Base-by-base conservation (phyloP, 805 yeast species). In the Barnettozyma wickerhamii region DNA sequence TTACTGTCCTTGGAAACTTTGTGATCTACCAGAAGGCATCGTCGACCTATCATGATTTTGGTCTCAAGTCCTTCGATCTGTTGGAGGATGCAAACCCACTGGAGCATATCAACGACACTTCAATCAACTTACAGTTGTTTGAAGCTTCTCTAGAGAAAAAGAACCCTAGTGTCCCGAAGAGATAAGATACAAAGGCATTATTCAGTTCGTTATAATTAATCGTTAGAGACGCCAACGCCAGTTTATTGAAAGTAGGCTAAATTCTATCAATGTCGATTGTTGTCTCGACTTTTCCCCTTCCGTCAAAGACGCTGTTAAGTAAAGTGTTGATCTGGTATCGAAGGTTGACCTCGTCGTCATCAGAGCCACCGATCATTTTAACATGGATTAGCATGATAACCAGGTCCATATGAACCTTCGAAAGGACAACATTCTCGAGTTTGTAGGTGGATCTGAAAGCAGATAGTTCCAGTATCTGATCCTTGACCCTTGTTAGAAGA, bases 351-450 rank as follows among this genome's bases (percentile, higher is more conserved):
- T 84, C 91, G 34, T 83, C 89, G 41, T 82, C 86, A 46, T 76
- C 77, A 4, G 84, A 75, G 1, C 81, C 84, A n/a, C 90, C 90
- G 35, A 64, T 60, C 83, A 84, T 78, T 17, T 58, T 60, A 4
- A 84, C 49, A 41, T 66, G 71, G 14, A 81, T 46, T 4, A 86
- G 71, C 2, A 81, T 75, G 19, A 84, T 69, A 49, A 71, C 77
- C 4, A 81, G 62, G 43, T 71, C 72, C 54, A 78, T 76, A 55
- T 80, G 84, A 29, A 82, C 80, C 49, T 81, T 78, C 4, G 84
- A 71, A 6, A 84, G 63, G 37, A 75, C 64, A 7, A 84, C 41
- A 33, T 65, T 51, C 57, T 66, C 66, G 13, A 84, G 55, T 6
- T 56, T 54, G 51, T 79, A 81, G 5, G 64, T 59, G 3, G 70